phyloP scores from a whole-genome alignment of 1,284 basidiomycete species.

The Psilocybe mexicana region DNA sequence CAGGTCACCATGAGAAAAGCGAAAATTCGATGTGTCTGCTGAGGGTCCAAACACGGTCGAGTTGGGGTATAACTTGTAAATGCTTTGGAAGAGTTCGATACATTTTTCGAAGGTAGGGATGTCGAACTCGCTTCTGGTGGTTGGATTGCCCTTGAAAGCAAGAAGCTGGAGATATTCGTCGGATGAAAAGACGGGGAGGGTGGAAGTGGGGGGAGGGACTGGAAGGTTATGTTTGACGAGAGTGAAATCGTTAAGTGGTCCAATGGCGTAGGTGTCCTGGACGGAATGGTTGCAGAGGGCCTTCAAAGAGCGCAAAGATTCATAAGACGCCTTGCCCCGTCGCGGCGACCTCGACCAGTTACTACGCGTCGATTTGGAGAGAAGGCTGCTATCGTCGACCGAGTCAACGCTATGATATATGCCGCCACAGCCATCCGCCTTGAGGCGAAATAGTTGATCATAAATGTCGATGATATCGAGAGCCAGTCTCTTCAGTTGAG shows the following conservation, averaged over 20 bases:
- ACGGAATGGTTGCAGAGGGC: no score
- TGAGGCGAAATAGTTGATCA: slow-evolving; percentile 11
- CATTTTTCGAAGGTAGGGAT: slow-evolving; percentile 1
- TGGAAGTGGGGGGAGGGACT: no score
- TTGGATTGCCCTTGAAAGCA: slow-evolving; percentile 15
- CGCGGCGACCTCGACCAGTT: not conserved
- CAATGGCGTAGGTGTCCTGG: no score
- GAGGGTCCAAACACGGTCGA: slow-evolving; percentile 3
- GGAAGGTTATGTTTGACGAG: no score
- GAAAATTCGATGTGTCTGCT: slow-evolving; percentile 4
- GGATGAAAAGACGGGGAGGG: not conserved
- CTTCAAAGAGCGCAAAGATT: no score
- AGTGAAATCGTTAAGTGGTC: no score
- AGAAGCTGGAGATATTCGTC: slow-evolving; percentile 13
- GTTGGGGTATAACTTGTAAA: no score
- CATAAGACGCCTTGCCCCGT: no score
- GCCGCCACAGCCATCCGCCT: slow-evolving; percentile 12
- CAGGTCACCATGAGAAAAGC: slow-evolving; percentile 18
- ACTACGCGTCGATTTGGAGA: not conserved
- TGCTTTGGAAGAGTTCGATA: no score
- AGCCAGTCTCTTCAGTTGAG: slow-evolving; percentile 13
- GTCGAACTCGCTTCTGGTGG: slow-evolving; percentile 14
- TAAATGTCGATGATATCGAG: slow-evolving; percentile 13
- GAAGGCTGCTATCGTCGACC: slow-evolving; percentile 1
- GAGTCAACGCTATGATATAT: slow-evolving; percentile 16